Conservation (phyloP, 805 yeast species). For the Maudiozyma saulgeensis region DNA sequence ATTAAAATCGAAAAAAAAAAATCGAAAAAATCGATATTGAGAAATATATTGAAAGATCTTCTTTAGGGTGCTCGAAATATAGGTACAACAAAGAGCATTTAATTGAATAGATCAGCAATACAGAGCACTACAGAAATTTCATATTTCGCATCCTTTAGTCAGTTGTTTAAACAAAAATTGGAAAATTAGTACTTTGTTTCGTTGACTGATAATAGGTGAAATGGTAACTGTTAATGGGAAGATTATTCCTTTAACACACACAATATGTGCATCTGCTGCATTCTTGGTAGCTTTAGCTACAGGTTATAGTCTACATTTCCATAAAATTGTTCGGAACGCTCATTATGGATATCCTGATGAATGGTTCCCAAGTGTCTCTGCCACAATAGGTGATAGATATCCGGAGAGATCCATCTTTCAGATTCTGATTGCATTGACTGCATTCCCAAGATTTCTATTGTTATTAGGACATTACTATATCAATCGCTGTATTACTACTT, state of each 20-base stretch:
- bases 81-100: too few species aligned
- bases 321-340: conserved; percentile 81
- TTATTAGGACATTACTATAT: conserved; percentile 38
- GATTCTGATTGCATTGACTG: conserved; percentile 79
- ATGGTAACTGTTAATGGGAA: conserved; percentile 48
- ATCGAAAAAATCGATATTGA: too few species aligned
- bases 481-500: conserved; percentile 13
- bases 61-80: too few species aligned
- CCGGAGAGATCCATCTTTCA: conserved; percentile 94
- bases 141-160: too few species aligned
- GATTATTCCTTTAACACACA: conserved; percentile 61
- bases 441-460: conserved; percentile 81
- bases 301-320: conserved; percentile 71
- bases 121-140: too few species aligned
- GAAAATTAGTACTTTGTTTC: not conserved
- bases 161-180: too few species aligned
- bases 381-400: conserved; percentile 92
- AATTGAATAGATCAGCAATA: too few species aligned
- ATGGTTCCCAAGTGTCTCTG: conserved; percentile 97
- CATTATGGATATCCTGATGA: conserved; percentile 90
- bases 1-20: too few species aligned
- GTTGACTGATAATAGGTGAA: not conserved
- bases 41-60: too few species aligned
- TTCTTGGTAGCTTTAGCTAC: conserved; percentile 65
- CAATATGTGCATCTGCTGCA: conserved; percentile 62